A percentile compares a stretch with the other conserved stretches of the same genome.
These are phyloP conservation scores for Diaporthe capsici DNA, from an alignment of 2,329 filamentous ascomycete species.

Conservation along the genomic window DNA sequence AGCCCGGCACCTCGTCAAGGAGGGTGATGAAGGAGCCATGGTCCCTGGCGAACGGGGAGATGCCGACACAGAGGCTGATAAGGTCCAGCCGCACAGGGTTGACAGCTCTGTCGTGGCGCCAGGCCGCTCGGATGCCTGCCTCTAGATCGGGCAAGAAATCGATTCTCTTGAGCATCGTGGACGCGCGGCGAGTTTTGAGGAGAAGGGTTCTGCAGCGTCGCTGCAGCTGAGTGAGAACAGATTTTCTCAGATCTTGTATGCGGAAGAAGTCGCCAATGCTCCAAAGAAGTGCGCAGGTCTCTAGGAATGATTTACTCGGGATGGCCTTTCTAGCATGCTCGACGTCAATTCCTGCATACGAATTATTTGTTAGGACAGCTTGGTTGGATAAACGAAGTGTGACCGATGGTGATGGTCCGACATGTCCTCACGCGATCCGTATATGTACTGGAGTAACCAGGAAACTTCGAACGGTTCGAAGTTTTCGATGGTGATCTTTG, in stretches of 20 bases:
- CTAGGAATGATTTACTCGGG: conserved; percentile 10
- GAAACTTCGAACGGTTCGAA: background rate
- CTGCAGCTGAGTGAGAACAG: background rate
- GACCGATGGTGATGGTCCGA: background rate
- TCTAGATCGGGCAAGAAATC: background rate
- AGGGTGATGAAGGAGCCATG: background rate
- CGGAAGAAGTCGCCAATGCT: conserved; percentile 6
- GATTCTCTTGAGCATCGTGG: background rate
- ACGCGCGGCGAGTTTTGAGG: background rate
- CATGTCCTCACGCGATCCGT: background rate
- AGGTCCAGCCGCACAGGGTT: background rate
- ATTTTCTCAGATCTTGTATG: background rate
- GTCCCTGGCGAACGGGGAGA: background rate
- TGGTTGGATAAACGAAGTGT: background rate
- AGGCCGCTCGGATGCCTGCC: background rate
- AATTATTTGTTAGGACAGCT: background rate
- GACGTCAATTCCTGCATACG: background rate
- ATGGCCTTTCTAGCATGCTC: background rate
- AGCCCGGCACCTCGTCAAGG: background rate
- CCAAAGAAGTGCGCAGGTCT: conserved; percentile 6
- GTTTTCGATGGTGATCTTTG: background rate
- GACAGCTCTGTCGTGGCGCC: background rate
- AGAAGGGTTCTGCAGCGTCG: background rate
- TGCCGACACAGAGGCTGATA: background rate
- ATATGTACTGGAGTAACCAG: conserved; percentile 14